phyloP scores from a whole-genome alignment of 208 protist genomes.

The Leptomonas pyrrhocoris region DNA sequence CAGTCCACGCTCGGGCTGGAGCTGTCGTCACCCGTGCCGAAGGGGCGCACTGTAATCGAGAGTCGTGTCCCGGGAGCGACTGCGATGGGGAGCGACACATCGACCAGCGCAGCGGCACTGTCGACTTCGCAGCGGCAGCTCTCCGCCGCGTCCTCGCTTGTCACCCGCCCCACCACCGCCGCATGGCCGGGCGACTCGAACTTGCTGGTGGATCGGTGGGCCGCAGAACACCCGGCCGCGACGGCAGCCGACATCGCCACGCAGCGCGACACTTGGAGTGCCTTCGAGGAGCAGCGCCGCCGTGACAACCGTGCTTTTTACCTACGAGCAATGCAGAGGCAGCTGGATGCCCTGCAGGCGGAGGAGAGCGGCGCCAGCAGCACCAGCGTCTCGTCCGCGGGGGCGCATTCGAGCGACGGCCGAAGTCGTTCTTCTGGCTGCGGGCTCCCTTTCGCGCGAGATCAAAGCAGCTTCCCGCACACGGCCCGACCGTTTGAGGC shows the following conservation, averaged over 20 bases:
- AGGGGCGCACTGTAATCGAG: conserved; percentile 28
- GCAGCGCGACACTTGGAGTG: conserved; percentile 38
- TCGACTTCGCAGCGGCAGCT: background rate
- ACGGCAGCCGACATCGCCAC: conserved; percentile 35
- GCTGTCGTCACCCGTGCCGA: conserved; percentile 2
- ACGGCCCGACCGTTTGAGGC: background rate
- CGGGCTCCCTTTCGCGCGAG: no score
- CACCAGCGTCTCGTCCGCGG: background rate
- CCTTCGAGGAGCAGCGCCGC: conserved; percentile 33
- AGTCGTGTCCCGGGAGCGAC: conserved; percentile 1
- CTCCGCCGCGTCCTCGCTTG: background rate
- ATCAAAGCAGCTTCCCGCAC: no score
- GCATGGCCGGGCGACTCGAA: background rate
- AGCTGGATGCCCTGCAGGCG: conserved; percentile 32
- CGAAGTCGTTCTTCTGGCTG: background rate
- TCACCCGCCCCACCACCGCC: background rate
- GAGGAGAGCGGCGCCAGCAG: background rate
- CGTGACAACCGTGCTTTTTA: conserved; percentile 19
- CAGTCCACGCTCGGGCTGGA: conserved; percentile 28
- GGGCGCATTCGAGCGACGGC: background rate
- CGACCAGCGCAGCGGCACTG: background rate
- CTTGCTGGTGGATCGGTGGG: conserved; percentile 41
- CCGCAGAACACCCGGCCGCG: conserved; percentile 33
- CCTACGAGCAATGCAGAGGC: conserved; percentile 32
- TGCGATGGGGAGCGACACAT: background rate